Evolutionary conservation across 208 protist genomes (phyloP), one percentile per base, ranked within the genome.

Genomic region (Trypanosoma cruzi): DNA sequence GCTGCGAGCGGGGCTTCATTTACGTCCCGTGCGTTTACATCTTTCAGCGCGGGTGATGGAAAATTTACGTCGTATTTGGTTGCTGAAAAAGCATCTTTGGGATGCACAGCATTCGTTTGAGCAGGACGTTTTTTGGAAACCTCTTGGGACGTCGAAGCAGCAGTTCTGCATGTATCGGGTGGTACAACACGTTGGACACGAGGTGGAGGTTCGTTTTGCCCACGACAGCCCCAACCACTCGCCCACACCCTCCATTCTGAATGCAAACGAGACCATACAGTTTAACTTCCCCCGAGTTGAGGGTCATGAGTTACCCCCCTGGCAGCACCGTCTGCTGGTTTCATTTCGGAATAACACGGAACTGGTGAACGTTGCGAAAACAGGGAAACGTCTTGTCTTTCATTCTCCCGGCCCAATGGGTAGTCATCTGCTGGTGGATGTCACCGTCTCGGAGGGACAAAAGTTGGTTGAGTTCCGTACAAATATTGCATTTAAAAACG

Each of bases 231-330:
- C 53, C 24, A 46, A 68, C 48, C n/a, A 54, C n/a, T 70, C 73
- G 48, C 57, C 64, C 24, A 29, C 18, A 22, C 37, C 53, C 1
- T 73, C 22, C 42, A 40, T 55, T 22, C 34, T 85, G 7, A 54
- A 48, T 28, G 54, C 61, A 2, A 66, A 72, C 16, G 77, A 86
- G 53, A 57, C 61, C 29, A 80, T 80, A 66, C 68, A 75, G 6
- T 91, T 94, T 55, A 89, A 85, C 70, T 86, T 91, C 28, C 88
- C 85, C 3, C 79, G 83, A 31, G 44, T 73, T 48, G 77, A 82
- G 36, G 85, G 88, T 26, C 73, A 83, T 58, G 85, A 94, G 68
- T 54, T 89, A 28, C 72, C 81, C 10, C 58, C 55, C 0, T 72
- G 61, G 50, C 75, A 89, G 56, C 88, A 91, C 44, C 82, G 67